Evolutionary conservation across 2,329 filamentous ascomycete species (phyloP).

Genomic region (Passalora sequoiae): DNA sequence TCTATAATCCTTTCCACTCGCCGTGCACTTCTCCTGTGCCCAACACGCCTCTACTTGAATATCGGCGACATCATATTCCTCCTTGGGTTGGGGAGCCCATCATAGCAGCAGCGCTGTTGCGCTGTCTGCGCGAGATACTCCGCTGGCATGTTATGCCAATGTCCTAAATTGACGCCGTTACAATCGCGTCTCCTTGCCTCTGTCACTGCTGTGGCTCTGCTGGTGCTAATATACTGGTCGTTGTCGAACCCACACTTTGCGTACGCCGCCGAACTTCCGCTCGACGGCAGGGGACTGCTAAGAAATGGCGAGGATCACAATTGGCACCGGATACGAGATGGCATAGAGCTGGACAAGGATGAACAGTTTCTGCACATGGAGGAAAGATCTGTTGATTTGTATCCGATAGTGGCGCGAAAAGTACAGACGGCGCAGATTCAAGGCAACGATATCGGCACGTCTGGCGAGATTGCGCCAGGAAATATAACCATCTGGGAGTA

Average conservation of each 20-base stretch:
- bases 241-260: constrained; percentile 57
- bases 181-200: constrained; percentile 69
- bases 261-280: constrained; percentile 54
- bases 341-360: constrained; percentile 22
- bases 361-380: constrained; percentile 30
- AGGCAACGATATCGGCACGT: constrained; percentile 56
- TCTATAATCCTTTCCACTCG: no score
- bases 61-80: no score
- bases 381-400: constrained; percentile 9
- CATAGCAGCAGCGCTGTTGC: constrained; percentile 17
- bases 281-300: constrained; percentile 27
- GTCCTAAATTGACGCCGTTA: constrained; percentile 57
- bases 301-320: constrained; percentile 45
- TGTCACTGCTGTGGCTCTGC: constrained; percentile 54
- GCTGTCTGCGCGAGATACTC: constrained; percentile 10
- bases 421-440: constrained; percentile 23
- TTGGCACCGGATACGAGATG: constrained; percentile 42
- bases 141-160: constrained; percentile 33
- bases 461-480: constrained; percentile 55
- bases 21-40: no score
- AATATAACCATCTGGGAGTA: constrained; percentile 61
- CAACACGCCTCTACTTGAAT: no score
- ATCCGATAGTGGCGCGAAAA: constrained; percentile 29
- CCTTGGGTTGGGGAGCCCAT: constrained; percentile 15
- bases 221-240: constrained; percentile 57